Evolutionary conservation across 306 rosid genomes (phyloP).

Genomic region (Lotus japonicus): DNA sequence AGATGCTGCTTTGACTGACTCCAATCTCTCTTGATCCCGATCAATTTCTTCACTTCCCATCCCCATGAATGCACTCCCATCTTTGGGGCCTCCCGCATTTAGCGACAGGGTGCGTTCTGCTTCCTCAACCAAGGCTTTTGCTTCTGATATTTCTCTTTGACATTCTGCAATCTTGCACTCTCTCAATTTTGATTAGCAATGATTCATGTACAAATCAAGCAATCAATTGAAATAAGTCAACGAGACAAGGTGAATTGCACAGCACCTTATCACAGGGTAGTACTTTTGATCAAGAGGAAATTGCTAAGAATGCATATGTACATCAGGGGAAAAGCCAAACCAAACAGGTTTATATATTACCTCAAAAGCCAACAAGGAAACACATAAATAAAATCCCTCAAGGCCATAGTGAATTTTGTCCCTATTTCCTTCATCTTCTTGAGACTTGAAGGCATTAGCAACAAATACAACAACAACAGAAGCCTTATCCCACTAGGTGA

Average conservation of each 20-base stretch:
- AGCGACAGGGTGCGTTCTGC: conserved; percentile 58
- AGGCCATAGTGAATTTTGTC: background rate
- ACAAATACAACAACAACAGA: no score
- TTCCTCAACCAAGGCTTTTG: conserved; percentile 63
- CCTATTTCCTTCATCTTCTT: background rate
- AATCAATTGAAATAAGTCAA: background rate
- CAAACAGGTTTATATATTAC: background rate
- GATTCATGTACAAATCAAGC: background rate
- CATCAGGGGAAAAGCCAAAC: background rate
- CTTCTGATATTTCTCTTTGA: conserved; percentile 70
- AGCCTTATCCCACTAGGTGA: no score
- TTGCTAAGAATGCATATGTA: background rate
- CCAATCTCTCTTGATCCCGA: conserved; percentile 61
- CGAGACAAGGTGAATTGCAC: background rate
- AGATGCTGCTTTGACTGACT: conserved; percentile 67
- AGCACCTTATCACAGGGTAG: background rate
- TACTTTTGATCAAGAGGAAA: background rate
- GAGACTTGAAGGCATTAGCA: no score
- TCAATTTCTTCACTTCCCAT: conserved; percentile 31
- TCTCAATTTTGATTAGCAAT: conserved; percentile 6
- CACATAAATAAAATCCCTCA: background rate
- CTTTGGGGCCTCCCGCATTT: conserved; percentile 20
- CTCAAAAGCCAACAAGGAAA: background rate
- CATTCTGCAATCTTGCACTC: conserved; percentile 62
- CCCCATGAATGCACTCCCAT: conserved; percentile 17